These are phyloP conservation scores for Cicer judaicum DNA, from an alignment of 306 rosid species.

Conservation along the genomic window DNA sequence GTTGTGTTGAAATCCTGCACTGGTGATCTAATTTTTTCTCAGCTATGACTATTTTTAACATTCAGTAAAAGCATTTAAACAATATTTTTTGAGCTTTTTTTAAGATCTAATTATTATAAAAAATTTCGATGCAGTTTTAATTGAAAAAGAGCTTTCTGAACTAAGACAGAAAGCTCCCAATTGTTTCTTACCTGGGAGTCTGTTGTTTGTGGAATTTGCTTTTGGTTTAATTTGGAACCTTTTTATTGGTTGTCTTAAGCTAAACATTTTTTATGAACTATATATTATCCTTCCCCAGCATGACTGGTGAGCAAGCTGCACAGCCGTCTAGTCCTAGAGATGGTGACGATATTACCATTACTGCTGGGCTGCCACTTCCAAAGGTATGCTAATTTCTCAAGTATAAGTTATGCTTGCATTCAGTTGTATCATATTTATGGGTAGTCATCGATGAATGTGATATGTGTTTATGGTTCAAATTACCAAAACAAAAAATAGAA, in stretches of 20 bases:
- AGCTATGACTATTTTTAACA: background rate
- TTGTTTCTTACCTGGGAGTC: conserved; percentile 20
- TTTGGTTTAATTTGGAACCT: conserved; percentile 18
- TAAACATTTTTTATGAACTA: conserved; percentile 16
- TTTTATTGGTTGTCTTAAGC: conserved; percentile 24
- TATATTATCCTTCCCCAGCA: conserved; percentile 60
- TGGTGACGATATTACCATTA: conserved; percentile 82
- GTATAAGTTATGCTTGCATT: conserved; percentile 40
- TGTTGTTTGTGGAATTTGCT: conserved; percentile 12
- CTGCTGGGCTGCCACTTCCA: conserved; percentile 74
- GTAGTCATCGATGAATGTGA: conserved; percentile 22
- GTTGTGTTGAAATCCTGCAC: conserved; percentile 26
- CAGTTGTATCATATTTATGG: conserved; percentile 24
- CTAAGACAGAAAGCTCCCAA: background rate
- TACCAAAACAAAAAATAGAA: conserved; percentile 21
- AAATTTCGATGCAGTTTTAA: background rate
- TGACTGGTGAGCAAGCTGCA: conserved; percentile 83
- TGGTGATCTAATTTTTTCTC: background rate
- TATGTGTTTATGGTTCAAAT: conserved; percentile 33
- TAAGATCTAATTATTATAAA: background rate
- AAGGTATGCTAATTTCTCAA: conserved; percentile 60
- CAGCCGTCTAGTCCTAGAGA: conserved; percentile 95
- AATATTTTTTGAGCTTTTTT: background rate
- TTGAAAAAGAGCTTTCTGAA: background rate
- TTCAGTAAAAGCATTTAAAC: background rate